These are phyloP conservation scores for Phialophora macrospora DNA, from an alignment of 2,329 filamentous ascomycete species.

Conservation along the genomic window DNA sequence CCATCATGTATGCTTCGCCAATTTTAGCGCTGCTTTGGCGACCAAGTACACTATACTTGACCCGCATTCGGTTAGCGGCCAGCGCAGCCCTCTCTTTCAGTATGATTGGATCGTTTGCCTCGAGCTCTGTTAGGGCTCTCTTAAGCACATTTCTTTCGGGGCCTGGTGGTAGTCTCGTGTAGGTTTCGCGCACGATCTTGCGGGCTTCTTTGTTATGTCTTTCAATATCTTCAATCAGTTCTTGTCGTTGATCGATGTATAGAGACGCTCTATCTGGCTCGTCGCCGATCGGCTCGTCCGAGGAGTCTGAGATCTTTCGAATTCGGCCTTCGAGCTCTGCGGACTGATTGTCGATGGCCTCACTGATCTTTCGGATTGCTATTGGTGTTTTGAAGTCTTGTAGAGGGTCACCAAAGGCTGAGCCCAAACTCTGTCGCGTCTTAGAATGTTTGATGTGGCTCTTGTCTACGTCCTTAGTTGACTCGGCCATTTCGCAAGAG, in stretches of 20 bases:
- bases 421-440: too few species aligned
- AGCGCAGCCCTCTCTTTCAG: conserved; percentile 21
- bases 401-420: too few species aligned
- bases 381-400: too few species aligned
- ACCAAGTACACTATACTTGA: conserved; percentile 15
- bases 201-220: background rate
- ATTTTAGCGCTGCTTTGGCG: conserved; percentile 9
- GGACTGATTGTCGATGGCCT: too few species aligned
- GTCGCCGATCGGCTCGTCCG: too few species aligned
- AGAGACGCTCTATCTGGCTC: too few species aligned
- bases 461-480: too few species aligned
- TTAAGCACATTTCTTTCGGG: background rate
- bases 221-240: background rate
- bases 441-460: too few species aligned
- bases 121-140: conserved; percentile 5
- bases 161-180: background rate
- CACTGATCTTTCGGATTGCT: too few species aligned
- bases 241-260: background rate
- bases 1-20: conserved; percentile 1
- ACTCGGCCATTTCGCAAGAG: too few species aligned
- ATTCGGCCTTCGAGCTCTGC: too few species aligned
- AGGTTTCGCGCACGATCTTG: background rate
- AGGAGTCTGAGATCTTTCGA: too few species aligned
- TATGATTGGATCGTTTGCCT: conserved; percentile 5
- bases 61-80: conserved; percentile 10